A percentile compares a stretch with the other conserved stretches of the same genome.
Evolutionary conservation across 345 rosid species (phyloP).

Genomic region (Salix brachista): DNA sequence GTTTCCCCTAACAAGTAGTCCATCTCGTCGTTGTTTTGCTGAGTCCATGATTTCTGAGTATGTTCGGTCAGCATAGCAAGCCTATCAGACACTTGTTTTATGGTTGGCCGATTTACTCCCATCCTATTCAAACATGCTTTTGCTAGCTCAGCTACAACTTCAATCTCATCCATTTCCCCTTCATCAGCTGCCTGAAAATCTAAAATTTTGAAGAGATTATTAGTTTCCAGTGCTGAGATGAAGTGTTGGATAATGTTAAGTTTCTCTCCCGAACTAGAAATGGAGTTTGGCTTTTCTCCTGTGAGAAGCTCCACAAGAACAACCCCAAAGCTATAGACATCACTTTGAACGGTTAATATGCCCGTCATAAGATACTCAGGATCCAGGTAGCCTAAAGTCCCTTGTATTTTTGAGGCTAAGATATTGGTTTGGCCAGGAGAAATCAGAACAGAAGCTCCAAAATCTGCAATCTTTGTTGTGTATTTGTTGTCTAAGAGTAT

Average conservation of each 20-base stretch:
- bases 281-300: background rate
- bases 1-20: background rate
- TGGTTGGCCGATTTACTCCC: background rate
- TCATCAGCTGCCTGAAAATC: background rate
- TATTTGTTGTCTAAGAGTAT: conserved; percentile 28
- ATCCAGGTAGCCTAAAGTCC: conserved; percentile 35
- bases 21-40: background rate
- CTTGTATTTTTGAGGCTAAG: conserved; percentile 13
- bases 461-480: conserved; percentile 34
- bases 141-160: background rate
- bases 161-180: background rate
- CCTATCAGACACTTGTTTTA: background rate
- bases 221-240: background rate
- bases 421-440: conserved; percentile 5
- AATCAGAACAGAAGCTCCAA: conserved; percentile 32
- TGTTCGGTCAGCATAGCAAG: background rate
- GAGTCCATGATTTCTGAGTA: background rate
- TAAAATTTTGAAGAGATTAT: background rate
- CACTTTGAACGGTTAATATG: conserved; percentile 21
- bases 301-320: conserved; percentile 35
- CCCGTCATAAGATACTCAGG: conserved; percentile 32
- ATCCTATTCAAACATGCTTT: background rate
- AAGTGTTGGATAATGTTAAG: conserved; percentile 11
- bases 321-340: conserved; percentile 35
- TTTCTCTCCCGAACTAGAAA: background rate